Evolutionary conservation across 2,329 filamentous ascomycete genomes (phyloP), one percentile per base, ranked within the genome.

Genomic region (Neophaeococcomyces mojaviensis): DNA sequence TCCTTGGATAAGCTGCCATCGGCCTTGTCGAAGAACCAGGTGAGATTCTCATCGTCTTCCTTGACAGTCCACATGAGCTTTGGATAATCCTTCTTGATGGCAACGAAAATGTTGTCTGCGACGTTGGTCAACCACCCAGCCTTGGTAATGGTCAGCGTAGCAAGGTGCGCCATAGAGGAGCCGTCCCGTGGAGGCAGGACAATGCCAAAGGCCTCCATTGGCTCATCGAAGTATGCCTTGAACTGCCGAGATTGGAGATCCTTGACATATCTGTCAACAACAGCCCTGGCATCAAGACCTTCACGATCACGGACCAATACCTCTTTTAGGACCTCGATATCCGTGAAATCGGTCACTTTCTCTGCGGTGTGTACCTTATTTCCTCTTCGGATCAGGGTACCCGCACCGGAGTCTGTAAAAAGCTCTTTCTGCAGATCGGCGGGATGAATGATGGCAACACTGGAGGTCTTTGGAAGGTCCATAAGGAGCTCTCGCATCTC

Each of bases 11-110:
- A 78, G 66, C 87, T 95, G 47, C 92, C 90, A 57, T 96, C 88
- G 8, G 90, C 85, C 75, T 95, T 95, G 68, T 95, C 89, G 57
- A 94, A 94, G 74, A 97, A 96, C 92, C 90, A 97, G 9, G 88
- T 89, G 58, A 97, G 73, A 65, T 97, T 96, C 76, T 97, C 90
- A 59, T 97, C 89, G 56, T 94, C 85, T 61, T 89, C 84, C 70
- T 86, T 90, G 50, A 96, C 90, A n/a, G 88, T 94, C 90, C 89
- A 98, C 53, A 88, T 85, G 54, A 97, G 76, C 69, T 84, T 88
- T 46, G 88, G 82, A 65, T 89, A 85, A 61, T 96, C 90, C 68
- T 94, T 94, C 75, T 90, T 94, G 64, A 97, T 86, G 52, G 86
- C 84, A 53, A 84, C 80, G 65, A 97, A 95, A 48, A 97, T 86